phyloP scores from a whole-genome alignment of 805 yeast species.

The Wickerhamiella lipophila region DNA sequence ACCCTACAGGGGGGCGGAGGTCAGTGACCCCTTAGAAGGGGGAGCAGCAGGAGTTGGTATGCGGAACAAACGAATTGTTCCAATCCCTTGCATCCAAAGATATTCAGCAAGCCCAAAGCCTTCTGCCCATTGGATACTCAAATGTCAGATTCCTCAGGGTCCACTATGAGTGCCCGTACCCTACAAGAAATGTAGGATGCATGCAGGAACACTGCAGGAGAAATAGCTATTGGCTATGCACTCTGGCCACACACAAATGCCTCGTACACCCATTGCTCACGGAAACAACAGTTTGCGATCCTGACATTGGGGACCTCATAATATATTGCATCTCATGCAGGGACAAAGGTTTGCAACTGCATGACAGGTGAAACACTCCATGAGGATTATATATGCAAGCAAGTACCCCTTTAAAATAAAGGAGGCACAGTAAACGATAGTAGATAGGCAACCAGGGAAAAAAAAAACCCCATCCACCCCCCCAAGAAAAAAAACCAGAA shows the following conservation, averaged over 20 bases:
- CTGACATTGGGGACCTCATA: neutral
- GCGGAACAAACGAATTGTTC: no score
- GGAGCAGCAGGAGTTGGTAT: no score
- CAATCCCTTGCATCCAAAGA: no score
- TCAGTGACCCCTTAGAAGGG: no score
- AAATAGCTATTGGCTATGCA: neutral
- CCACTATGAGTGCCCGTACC: neutral
- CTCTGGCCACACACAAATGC: no score
- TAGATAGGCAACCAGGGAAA: neutral
- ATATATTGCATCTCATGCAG: neutral
- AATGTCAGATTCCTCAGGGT: neutral
- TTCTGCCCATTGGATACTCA: no score
- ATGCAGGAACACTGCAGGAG: conserved; percentile 2
- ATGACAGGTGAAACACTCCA: conserved; percentile 7
- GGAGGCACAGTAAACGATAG: no score
- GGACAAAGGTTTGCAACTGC: conserved; percentile 8
- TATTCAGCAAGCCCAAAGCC: no score
- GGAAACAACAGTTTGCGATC: neutral
- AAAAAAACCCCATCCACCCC: neutral
- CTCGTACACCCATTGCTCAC: no score
- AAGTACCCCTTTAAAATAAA: neutral
- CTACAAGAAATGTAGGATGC: neutral
- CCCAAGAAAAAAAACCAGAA: no score
- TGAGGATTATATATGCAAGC: conserved; percentile 1
- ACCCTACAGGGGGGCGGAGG: no score